Evolutionary conservation across 2,329 filamentous ascomycete genomes (phyloP).

Genomic region (Aquanectria penicillioides): DNA sequence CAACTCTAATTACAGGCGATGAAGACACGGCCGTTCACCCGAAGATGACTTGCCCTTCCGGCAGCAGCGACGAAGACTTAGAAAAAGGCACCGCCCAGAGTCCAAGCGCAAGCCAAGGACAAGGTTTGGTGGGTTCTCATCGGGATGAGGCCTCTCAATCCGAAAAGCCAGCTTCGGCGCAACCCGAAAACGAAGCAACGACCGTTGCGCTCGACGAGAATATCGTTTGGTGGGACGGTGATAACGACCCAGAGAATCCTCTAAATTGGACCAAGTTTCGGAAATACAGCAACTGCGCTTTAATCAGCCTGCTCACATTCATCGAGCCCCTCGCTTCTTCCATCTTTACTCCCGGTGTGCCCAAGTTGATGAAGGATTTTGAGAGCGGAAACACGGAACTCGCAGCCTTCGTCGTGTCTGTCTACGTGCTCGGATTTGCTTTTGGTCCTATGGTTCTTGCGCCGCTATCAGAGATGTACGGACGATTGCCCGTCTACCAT

Average conservation of each 20-base stretch:
- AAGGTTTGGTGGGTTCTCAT: neutral
- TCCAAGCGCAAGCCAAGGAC: neutral
- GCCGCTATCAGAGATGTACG: slow-evolving; percentile 60
- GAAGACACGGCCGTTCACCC: neutral
- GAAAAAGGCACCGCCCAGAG: neutral
- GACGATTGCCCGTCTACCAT: slow-evolving; percentile 56
- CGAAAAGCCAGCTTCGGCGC: neutral
- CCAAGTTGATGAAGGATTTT: slow-evolving; percentile 68
- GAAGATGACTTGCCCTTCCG: neutral
- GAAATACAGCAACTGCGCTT: slow-evolving; percentile 47
- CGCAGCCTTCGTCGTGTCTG: slow-evolving; percentile 36
- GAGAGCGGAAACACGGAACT: slow-evolving; percentile 38
- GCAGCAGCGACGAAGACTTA: neutral
- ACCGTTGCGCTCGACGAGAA: neutral
- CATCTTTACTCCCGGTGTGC: slow-evolving; percentile 72
- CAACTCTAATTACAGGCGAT: neutral
- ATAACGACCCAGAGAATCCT: slow-evolving; percentile 69
- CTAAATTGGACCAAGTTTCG: slow-evolving; percentile 69
- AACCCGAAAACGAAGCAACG: neutral
- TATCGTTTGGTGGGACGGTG: slow-evolving; percentile 67
- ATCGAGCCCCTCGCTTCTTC: slow-evolving; percentile 54
- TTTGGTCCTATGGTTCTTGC: slow-evolving; percentile 59
- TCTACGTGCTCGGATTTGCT: slow-evolving; percentile 65
- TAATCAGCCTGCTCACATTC: slow-evolving; percentile 47
- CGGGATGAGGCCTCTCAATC: neutral